Conservation (phyloP, 371 early-diverging fungal species). For the Phascolomyces articulosus region DNA sequence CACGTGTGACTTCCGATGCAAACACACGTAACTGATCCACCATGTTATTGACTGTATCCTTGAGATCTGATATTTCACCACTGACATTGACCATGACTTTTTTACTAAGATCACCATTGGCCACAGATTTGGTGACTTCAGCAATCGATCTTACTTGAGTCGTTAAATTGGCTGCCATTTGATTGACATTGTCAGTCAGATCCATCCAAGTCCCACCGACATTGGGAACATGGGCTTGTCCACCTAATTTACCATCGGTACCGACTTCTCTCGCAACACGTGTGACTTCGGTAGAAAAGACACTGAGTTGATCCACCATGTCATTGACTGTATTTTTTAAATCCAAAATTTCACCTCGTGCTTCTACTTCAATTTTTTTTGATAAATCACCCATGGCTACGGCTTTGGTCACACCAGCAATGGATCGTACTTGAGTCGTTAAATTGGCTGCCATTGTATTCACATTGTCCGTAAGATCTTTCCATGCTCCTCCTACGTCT, state of each 20-base stretch:
- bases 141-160: constrained; percentile 56
- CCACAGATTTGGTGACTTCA: constrained; percentile 52
- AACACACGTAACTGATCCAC: constrained; percentile 44
- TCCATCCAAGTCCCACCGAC: constrained; percentile 57
- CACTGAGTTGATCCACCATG: constrained; percentile 49
- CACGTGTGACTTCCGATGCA: constrained; percentile 42
- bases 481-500: constrained; percentile 58
- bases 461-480: constrained; percentile 56
- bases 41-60: constrained; percentile 46
- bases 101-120: constrained; percentile 59
- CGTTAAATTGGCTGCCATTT: constrained; percentile 50
- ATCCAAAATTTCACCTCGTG: constrained; percentile 64
- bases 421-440: constrained; percentile 57
- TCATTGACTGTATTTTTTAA: constrained; percentile 71
- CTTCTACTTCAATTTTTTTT: constrained; percentile 63
- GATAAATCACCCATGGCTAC: constrained; percentile 61
- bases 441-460: constrained; percentile 55
- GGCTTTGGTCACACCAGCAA: constrained; percentile 53
- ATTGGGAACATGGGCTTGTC: constrained; percentile 38
- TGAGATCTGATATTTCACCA: constrained; percentile 58
- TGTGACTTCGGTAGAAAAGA: constrained; percentile 45
- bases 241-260: constrained; percentile 48
- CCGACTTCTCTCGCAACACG: constrained; percentile 55
- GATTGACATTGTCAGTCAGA: constrained; percentile 52
- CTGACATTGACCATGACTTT: constrained; percentile 59